Conservation (phyloP, 148 eudicot genomes). For the Mesembryanthemum crystallinum region DNA sequence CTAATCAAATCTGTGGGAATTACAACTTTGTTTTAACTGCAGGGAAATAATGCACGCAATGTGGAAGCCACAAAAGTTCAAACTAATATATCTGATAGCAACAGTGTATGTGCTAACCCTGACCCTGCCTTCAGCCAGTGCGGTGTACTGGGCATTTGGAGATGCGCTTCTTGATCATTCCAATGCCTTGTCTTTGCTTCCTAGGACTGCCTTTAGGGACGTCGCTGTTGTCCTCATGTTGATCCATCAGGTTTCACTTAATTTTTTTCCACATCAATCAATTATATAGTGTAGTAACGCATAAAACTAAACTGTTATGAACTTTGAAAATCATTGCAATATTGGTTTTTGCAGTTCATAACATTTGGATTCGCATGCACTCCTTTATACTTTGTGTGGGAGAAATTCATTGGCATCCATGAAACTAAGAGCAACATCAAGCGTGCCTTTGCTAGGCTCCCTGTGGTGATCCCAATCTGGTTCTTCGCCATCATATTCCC, state of each 20-base stretch:
- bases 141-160: constrained; percentile 88
- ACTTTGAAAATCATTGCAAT: no score
- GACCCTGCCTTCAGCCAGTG: constrained; percentile 79
- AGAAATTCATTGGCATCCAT: constrained; percentile 64
- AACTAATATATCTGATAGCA: constrained; percentile 61
- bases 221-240: constrained; percentile 74
- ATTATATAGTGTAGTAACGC: no score
- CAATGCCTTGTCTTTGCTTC: constrained; percentile 69
- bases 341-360: no score
- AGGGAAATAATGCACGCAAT: constrained; percentile 90
- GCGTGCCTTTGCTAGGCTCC: constrained; percentile 66
- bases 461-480: constrained; percentile 80
- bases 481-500: constrained; percentile 80
- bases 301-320: no score
- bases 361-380: constrained; percentile 92
- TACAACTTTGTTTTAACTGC: background rate
- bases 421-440: constrained; percentile 57
- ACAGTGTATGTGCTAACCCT: constrained; percentile 73
- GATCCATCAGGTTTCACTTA: constrained; percentile 53
- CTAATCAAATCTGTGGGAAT: background rate
- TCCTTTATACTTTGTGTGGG: constrained; percentile 84
- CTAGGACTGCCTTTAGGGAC: constrained; percentile 58
- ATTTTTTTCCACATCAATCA: background rate
- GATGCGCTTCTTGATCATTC: constrained; percentile 64
- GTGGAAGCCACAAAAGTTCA: constrained; percentile 91